A percentile compares a stretch with the other conserved stretches of the same genome.
phyloP scores from a whole-genome alignment of 805 yeast genomes.

The Yarrowia sp. region DNA sequence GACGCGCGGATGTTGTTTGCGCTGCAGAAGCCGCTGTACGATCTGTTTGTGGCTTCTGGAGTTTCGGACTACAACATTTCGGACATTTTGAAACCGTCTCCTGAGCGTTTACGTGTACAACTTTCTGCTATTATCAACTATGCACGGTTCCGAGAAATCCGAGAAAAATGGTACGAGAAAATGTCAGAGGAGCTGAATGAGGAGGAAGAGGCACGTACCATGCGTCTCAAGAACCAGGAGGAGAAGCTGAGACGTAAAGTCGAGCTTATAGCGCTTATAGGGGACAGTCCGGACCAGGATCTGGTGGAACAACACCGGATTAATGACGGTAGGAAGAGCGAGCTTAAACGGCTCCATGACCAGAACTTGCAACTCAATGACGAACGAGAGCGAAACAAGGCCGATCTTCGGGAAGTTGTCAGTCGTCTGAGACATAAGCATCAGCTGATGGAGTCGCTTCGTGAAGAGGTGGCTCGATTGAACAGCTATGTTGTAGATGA shows the following conservation, averaged over 20 bases:
- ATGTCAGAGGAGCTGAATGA: slow-evolving; percentile 18
- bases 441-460: slow-evolving; percentile 15
- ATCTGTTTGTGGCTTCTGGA: slow-evolving; percentile 18
- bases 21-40: slow-evolving; percentile 13
- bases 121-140: slow-evolving; percentile 22
- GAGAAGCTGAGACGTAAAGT: not conserved
- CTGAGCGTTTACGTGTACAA: slow-evolving; percentile 2
- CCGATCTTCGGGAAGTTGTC: not conserved
- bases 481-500: slow-evolving; percentile 6
- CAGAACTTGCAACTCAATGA: slow-evolving; percentile 4
- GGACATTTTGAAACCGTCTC: slow-evolving; percentile 13
- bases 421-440: not conserved
- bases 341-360: slow-evolving; percentile 5
- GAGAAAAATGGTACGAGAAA: slow-evolving; percentile 15
- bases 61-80: slow-evolving; percentile 18
- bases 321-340: not conserved
- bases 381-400: slow-evolving; percentile 1
- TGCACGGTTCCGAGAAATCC: slow-evolving; percentile 15
- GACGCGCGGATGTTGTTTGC: slow-evolving; percentile 6
- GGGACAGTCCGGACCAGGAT: not conserved
- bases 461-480: not conserved
- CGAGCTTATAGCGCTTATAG: not conserved
- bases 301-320: not conserved
- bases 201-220: not conserved
- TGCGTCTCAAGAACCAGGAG: slow-evolving; percentile 2